A percentile compares a stretch with the other conserved stretches of the same genome.
Conservation (phyloP, 1,139 yeast species). For the Schwanniomyces etchellsii region DNA sequence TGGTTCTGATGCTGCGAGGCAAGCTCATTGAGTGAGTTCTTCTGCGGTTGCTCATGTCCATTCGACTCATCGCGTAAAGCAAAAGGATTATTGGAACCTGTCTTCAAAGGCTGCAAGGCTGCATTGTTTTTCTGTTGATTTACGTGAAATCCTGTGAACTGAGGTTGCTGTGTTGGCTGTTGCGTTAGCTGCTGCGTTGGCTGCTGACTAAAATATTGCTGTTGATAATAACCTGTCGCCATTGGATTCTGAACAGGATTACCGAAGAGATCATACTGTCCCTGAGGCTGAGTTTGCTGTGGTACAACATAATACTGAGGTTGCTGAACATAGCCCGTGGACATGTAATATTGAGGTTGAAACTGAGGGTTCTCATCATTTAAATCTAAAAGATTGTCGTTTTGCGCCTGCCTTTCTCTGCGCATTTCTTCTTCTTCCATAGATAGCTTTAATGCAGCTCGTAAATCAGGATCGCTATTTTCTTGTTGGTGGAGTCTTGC, state of each 20-base stretch:
- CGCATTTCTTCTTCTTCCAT: conserved; percentile 85
- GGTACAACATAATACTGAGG: conserved; percentile 26
- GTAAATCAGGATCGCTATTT: conserved; percentile 61
- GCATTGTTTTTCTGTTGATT: conserved; percentile 36
- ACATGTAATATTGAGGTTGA: conserved; percentile 21
- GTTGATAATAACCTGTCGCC: conserved; percentile 43
- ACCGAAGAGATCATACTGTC: conserved; percentile 78
- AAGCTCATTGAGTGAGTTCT: conserved; percentile 16
- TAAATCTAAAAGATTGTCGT: conserved; percentile 50
- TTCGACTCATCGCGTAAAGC: conserved; percentile 39
- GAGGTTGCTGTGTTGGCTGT: conserved; percentile 30
- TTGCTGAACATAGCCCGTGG: conserved; percentile 28
- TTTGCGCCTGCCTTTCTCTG: conserved; percentile 42
- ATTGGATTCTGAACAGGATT: conserved; percentile 61
- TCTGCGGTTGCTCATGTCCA: conserved; percentile 13
- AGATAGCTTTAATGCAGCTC: conserved; percentile 76
- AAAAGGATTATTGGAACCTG: conserved; percentile 91
- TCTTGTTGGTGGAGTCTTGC: conserved; percentile 9
- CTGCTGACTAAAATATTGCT: conserved; percentile 8
- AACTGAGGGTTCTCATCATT: conserved; percentile 33
- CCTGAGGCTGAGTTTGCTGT: conserved; percentile 19
- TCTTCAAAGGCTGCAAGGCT: conserved; percentile 52
- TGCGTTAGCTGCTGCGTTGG: conserved; percentile 22
- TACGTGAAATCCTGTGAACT: conserved; percentile 27
- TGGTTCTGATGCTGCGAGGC: conserved; percentile 17